A percentile compares a stretch with the other conserved stretches of the same genome.
phyloP scores from a whole-genome alignment of 352 stramenopile species.

The Pythium sp. region DNA sequence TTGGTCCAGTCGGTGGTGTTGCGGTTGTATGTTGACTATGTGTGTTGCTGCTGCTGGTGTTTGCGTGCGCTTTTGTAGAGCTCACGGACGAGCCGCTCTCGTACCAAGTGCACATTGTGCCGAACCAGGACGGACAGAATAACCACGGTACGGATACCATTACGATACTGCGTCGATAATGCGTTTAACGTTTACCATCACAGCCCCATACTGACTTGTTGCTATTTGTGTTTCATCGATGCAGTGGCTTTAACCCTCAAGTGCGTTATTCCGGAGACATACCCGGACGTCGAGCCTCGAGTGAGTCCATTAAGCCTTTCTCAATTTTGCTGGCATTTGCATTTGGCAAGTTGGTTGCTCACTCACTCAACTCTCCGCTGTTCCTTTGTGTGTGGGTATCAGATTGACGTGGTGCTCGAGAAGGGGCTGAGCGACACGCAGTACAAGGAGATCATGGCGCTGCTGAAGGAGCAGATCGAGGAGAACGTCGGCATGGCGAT shows the following conservation, averaged over 20 bases:
- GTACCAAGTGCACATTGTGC: conserved; percentile 77
- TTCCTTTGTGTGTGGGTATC: background rate
- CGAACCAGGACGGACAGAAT: conserved; percentile 80
- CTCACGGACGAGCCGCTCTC: conserved; percentile 70
- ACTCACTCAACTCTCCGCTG: background rate
- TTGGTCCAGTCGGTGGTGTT: background rate
- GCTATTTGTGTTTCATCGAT: background rate
- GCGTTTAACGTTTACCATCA: background rate
- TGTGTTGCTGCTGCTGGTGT: background rate
- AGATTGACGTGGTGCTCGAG: conserved; percentile 76
- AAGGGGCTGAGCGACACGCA: conserved; percentile 79
- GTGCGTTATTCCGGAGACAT: conserved; percentile 73
- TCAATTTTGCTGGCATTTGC: background rate
- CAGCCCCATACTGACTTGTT: background rate
- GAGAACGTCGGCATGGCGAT: conserved; percentile 88
- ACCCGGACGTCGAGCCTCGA: conserved; percentile 70
- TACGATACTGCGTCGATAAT: background rate
- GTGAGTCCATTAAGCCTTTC: conserved; percentile 18
- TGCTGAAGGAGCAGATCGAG: conserved; percentile 62
- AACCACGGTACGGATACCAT: conserved; percentile 60
- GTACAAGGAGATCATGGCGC: conserved; percentile 68
- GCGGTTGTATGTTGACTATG: background rate
- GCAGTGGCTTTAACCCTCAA: conserved; percentile 72
- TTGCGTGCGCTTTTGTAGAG: conserved; percentile 31
- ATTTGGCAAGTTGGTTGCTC: background rate